Conservation (phyloP, 352 stramenopile genomes). For the Phytophthora nicotianae region DNA sequence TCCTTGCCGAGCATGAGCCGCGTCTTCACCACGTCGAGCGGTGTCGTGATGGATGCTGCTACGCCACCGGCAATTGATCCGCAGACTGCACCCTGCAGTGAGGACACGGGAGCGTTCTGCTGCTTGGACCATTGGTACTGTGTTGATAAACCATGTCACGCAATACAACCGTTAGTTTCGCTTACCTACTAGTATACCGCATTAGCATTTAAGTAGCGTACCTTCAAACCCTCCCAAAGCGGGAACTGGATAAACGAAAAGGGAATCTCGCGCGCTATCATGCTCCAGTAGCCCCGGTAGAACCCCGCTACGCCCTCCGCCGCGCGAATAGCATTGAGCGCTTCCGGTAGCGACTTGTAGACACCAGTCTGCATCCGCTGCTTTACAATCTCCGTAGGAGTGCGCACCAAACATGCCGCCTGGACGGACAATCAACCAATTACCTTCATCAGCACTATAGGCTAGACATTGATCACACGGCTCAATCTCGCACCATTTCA, state of each 20-base stretch:
- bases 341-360: conserved; percentile 75
- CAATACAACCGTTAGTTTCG: conserved; percentile 6
- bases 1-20: conserved; percentile 98
- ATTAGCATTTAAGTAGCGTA: conserved; percentile 17
- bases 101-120: conserved; percentile 81
- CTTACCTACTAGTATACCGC: not conserved
- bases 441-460: conserved; percentile 2
- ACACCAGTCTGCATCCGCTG: conserved; percentile 97
- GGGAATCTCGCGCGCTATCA: conserved; percentile 98
- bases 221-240: conserved; percentile 98
- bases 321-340: conserved; percentile 78
- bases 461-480: not conserved
- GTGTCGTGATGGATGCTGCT: conserved; percentile 98
- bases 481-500: conserved; percentile 78
- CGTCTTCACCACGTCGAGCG: conserved; percentile 99
- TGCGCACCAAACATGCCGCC: conserved; percentile 97
- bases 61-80: conserved; percentile 95
- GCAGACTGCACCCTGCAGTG: conserved; percentile 94
- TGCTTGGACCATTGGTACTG: conserved; percentile 82
- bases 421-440: conserved; percentile 26
- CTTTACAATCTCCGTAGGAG: conserved; percentile 99
- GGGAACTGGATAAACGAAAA: conserved; percentile 99
- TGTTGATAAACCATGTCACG: conserved; percentile 4
- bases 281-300: conserved; percentile 98
- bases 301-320: conserved; percentile 88